phyloP scores from a whole-genome alignment of 2,329 filamentous ascomycete species.

The Alternaria infectoria region DNA sequence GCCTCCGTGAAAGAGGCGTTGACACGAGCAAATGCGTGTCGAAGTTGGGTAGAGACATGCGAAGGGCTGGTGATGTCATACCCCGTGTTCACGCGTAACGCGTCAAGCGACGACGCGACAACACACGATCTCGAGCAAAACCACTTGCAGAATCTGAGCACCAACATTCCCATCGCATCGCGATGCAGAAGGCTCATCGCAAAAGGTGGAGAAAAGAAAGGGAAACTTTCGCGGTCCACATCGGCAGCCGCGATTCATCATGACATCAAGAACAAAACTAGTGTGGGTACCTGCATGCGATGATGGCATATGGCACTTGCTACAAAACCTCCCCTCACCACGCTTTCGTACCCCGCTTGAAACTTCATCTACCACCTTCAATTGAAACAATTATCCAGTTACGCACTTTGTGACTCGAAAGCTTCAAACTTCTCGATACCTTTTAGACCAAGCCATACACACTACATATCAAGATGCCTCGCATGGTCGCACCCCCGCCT shows the following conservation, averaged over 20 bases:
- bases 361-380: neutral
- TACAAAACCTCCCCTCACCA: neutral
- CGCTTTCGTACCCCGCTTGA: neutral
- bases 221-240: neutral
- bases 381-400: neutral
- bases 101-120: conserved; percentile 3
- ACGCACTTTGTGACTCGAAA: neutral
- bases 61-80: conserved; percentile 4
- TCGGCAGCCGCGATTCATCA: conserved; percentile 12
- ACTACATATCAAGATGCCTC: conserved; percentile 26
- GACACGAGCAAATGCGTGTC: neutral
- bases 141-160: neutral
- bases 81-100: conserved; percentile 2
- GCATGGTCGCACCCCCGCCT: conserved; percentile 71
- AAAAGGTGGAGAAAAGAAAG: neutral
- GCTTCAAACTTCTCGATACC: neutral
- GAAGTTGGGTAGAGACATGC: neutral
- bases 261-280: conserved; percentile 13
- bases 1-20: neutral
- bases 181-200: neutral
- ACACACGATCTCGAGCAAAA: neutral
- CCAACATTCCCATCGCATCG: neutral
- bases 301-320: conserved; percentile 4
- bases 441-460: neutral
- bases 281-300: conserved; percentile 7